A percentile compares a stretch with the other conserved stretches of the same genome.
Evolutionary conservation across 1,139 yeast species (phyloP).

Genomic region (Debaryomyces psychrophilus): DNA sequence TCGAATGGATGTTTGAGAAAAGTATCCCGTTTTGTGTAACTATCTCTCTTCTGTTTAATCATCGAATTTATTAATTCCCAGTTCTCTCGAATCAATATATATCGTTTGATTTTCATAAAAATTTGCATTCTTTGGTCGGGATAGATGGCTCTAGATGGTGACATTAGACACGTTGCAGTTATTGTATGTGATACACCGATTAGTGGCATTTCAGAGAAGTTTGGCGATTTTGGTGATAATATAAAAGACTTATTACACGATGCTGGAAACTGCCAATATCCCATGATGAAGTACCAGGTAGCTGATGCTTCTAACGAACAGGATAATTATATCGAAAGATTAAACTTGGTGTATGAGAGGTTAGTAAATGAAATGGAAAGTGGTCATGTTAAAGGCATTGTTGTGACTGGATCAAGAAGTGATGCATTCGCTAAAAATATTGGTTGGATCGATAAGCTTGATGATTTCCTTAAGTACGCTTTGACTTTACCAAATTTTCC

Average conservation of each 20-base stretch:
- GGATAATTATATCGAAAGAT: constrained; percentile 15
- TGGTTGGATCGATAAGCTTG: constrained; percentile 56
- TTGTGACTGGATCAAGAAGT: constrained; percentile 67
- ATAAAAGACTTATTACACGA: constrained; percentile 33
- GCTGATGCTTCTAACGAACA: constrained; percentile 44
- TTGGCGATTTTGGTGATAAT: constrained; percentile 60
- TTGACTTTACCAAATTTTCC: constrained; percentile 40
- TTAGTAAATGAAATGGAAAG: constrained; percentile 28
- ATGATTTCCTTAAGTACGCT: constrained; percentile 41
- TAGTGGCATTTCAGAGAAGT: constrained; percentile 28
- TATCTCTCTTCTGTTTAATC: neutral
- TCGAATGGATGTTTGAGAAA: constrained; percentile 4
- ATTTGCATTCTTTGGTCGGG: neutral
- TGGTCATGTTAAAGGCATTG: constrained; percentile 46
- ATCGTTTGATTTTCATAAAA: neutral
- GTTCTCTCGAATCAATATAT: too few relatives aligned
- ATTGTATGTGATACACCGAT: constrained; percentile 51
- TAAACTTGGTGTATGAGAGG: constrained; percentile 20
- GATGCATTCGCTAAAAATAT: constrained; percentile 56
- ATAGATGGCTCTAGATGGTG: constrained; percentile 8
- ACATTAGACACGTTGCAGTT: constrained; percentile 41
- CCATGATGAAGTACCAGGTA: constrained; percentile 47
- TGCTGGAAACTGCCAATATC: constrained; percentile 17
- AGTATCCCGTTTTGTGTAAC: constrained; percentile 8
- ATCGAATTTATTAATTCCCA: neutral